Percentiles rank a stretch among this genome's conserved stretches.
phyloP scores from a whole-genome alignment of 108 stramenopile genomes.

The Schizochytrium sp. region DNA sequence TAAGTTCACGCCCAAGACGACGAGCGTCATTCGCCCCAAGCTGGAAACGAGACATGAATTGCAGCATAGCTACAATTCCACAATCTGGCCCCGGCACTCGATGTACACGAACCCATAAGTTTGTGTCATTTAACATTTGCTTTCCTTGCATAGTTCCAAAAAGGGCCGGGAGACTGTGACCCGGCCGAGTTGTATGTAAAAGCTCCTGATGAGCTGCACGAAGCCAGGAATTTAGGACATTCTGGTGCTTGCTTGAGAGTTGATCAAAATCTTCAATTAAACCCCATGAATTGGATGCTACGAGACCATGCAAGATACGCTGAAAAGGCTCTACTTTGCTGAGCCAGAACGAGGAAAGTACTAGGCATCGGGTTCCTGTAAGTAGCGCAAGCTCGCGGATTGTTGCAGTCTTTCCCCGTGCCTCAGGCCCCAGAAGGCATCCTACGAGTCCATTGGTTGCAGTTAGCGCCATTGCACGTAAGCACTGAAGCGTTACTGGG shows the following conservation, averaged over 20 bases:
- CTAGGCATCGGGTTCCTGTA: not conserved
- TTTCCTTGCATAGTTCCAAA: too few species aligned
- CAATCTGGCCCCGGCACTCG: not conserved
- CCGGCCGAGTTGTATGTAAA: too few species aligned
- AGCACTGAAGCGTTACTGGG: conserved; percentile 2
- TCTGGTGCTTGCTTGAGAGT: too few species aligned
- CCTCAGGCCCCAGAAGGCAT: not conserved
- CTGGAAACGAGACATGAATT: not conserved
- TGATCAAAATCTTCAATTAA: too few species aligned
- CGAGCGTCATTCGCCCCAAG: not conserved
- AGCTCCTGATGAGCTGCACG: too few species aligned
- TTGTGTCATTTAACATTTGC: too few species aligned
- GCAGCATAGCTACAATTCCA: not conserved
- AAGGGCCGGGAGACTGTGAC: too few species aligned
- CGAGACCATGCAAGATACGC: conserved; percentile 1
- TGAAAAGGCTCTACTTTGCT: not conserved
- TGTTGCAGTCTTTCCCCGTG: not conserved
- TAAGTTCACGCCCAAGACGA: not conserved
- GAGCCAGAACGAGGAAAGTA: not conserved
- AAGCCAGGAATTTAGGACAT: too few species aligned
- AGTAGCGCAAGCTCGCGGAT: conserved; percentile 20
- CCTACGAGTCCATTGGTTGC: not conserved
- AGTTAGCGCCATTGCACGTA: conserved; percentile 12
- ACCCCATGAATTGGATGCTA: not conserved
- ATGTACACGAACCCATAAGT: too few species aligned